Evolutionary conservation across 805 yeast genomes (phyloP), one percentile per base, ranked within the genome.

Genomic region (Candida multigemmis): DNA sequence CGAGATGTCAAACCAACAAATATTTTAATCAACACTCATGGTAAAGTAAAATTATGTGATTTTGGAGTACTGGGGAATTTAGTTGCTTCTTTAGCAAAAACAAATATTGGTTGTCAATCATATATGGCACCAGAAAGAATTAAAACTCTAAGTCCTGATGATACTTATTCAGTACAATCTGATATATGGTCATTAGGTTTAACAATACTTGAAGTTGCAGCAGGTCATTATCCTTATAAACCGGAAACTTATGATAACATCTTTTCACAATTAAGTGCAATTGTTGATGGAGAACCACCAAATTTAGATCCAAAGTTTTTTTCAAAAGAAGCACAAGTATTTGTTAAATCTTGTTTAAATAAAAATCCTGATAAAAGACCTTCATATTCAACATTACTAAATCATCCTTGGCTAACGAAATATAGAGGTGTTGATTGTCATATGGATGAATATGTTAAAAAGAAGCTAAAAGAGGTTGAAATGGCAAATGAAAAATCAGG

Each of bases 41-140:
- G 98, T n/a, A 77, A 79, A 34, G 81, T 89, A 19, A 89, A 89
- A 51, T 61, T 89, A 16, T 85, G 96, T 60, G 98, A 89, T 56
- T 89, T 89, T 53, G 98, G 98, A 28, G 98, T 89, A 13, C 74
- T 86, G 28, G 97, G 97, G 12, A 89, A 89, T 46, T 60, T 89
- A 35, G 97, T 91, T 13, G 95, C 96, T 2, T 84, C 95, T 0
- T 65, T 89, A 42, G 97, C 97, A 10, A 77, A 85, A 44, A 89
- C 98, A 0, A 89, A 91, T 42, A 85, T 89, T 38, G 98, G 98
- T 4, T 89, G 98, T 55, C 98, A 91, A 56, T 81, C 94, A 1
- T 89, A 89, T 53, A 91, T 91, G 97, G 97, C 97, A 1, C 98
- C 98, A 1, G 98, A 89, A 50, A 71, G 98, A 46, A 91, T 91